These are phyloP conservation scores for Aspergillus fumigatus DNA, from an alignment of 2,329 filamentous ascomycete genomes.

Conservation along the genomic window DNA sequence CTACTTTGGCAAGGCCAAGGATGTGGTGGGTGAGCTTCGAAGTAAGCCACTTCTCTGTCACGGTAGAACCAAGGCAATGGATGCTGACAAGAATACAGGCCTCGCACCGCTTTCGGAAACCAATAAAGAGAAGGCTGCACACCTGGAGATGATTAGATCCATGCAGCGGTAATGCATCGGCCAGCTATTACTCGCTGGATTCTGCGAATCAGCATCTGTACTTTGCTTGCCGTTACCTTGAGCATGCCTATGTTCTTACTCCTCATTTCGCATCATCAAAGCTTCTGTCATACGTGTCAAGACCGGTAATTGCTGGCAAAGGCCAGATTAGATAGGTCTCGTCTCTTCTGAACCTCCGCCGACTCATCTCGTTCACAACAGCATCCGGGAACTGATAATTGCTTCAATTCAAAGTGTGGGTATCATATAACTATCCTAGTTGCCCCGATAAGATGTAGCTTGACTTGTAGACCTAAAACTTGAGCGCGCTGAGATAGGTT, in stretches of 20 bases:
- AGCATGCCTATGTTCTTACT: neutral
- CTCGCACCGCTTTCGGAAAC: constrained; percentile 78
- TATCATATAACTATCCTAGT: constrained; percentile 14
- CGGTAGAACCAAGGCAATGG: neutral
- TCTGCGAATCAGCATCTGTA: neutral
- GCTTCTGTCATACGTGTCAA: neutral
- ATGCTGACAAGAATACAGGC: constrained; percentile 35
- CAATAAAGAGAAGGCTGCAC: constrained; percentile 75
- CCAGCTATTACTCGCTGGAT: neutral
- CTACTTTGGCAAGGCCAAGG: constrained; percentile 98
- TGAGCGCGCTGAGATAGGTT: neutral
- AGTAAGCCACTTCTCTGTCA: constrained; percentile 49
- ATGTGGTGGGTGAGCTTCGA: constrained; percentile 91
- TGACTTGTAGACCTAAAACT: neutral
- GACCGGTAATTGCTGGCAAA: neutral
- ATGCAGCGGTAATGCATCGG: constrained; percentile 39
- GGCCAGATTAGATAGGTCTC: neutral
- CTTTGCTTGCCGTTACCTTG: neutral
- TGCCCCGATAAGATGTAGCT: neutral
- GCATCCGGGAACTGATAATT: neutral
- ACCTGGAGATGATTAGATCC: constrained; percentile 77
- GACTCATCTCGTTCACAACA: neutral
- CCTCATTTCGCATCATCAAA: neutral
- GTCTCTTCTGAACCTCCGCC: neutral
- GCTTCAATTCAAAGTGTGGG: constrained; percentile 6